Percentiles rank a stretch among this genome's conserved stretches.
phyloP scores from a whole-genome alignment of 257 asterid species.

The Gynochthodes officinalis region DNA sequence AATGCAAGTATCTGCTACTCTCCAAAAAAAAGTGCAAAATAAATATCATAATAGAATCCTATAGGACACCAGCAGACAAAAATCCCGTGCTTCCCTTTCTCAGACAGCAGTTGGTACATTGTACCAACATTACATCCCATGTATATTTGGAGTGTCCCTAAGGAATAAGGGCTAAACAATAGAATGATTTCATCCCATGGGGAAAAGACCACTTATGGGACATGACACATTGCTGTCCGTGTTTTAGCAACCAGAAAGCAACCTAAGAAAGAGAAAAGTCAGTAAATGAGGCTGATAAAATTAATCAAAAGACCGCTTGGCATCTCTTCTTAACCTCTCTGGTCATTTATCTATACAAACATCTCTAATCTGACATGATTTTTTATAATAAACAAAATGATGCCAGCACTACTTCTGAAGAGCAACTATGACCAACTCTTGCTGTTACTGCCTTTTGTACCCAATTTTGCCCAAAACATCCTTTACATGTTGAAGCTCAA shows the following conservation, averaged over 20 bases:
- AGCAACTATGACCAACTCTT: background rate
- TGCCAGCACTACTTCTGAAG: background rate
- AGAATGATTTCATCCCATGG: background rate
- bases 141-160: background rate
- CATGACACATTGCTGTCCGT: background rate
- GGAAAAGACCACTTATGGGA: background rate
- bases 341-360: background rate
- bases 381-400: background rate
- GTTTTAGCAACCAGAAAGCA: background rate
- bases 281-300: background rate
- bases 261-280: background rate
- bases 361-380: too few relatives aligned
- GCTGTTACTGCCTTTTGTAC: background rate
- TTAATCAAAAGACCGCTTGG: background rate
- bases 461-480: background rate
- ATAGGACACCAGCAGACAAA: background rate
- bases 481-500: background rate
- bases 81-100: background rate
- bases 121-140: background rate
- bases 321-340: background rate
- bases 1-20: background rate
- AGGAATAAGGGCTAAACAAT: background rate
- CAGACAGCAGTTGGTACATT: background rate
- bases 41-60: background rate
- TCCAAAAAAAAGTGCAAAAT: background rate